These are phyloP conservation scores for Globisporangium acanthophoron DNA, from an alignment of 352 stramenopile species.

Conservation along the genomic window DNA sequence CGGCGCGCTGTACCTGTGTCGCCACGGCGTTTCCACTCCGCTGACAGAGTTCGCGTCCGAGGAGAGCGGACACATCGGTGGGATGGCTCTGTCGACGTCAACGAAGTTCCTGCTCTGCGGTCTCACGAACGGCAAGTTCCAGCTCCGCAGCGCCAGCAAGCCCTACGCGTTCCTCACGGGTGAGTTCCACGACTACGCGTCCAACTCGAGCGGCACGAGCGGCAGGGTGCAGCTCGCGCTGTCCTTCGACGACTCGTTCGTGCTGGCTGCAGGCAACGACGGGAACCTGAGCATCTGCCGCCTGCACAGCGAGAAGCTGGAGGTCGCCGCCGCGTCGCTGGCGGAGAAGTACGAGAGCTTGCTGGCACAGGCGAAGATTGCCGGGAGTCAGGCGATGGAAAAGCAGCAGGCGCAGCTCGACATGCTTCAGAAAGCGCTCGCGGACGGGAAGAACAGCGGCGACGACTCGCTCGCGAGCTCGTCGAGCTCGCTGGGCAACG, in stretches of 20 bases:
- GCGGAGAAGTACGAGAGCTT: conserved; percentile 29
- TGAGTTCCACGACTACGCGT: conserved; percentile 67
- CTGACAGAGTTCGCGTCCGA: conserved; percentile 42
- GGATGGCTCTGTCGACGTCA: conserved; percentile 38
- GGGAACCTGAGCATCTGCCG: conserved; percentile 71
- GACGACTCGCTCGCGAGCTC: conserved; percentile 22
- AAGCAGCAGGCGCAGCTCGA: conserved; percentile 45
- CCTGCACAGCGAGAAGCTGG: conserved; percentile 52
- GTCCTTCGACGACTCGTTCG: conserved; percentile 83
- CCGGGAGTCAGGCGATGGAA: conserved; percentile 46
- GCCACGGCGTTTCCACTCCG: conserved; percentile 22
- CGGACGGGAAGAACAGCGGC: conserved; percentile 42
- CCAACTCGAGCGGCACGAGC: conserved; percentile 5
- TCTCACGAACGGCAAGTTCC: conserved; percentile 76
- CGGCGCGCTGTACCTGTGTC: conserved; percentile 28
- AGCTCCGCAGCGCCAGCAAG: conserved; percentile 42
- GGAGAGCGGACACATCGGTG: conserved; percentile 24
- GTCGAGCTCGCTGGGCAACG: conserved; percentile 12
- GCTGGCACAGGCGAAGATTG: conserved; percentile 39
- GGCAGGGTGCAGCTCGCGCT: conserved; percentile 31
- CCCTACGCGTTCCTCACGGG: conserved; percentile 67
- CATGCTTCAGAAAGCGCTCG: conserved; percentile 38
- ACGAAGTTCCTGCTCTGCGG: conserved; percentile 72
- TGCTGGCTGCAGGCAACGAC: conserved; percentile 64
- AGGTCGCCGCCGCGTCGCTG: conserved; percentile 30